phyloP scores from a whole-genome alignment of 139 green algal genomes.

The Closterium sp. region DNA sequence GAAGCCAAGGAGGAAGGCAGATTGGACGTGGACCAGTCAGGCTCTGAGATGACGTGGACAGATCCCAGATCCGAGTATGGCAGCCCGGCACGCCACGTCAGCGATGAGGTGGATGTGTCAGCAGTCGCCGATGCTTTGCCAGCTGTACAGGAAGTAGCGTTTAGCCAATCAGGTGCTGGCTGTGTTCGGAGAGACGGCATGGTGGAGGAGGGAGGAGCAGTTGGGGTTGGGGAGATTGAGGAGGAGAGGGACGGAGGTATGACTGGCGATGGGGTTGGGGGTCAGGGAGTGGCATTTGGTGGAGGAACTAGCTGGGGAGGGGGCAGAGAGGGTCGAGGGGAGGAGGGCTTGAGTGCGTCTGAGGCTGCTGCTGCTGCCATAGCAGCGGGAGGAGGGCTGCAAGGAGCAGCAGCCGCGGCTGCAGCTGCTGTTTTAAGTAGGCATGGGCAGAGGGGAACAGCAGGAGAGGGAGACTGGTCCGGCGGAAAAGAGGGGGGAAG shows the following conservation, averaged over 20 bases:
- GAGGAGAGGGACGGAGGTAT: neutral
- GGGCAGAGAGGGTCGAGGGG: neutral
- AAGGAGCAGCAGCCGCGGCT: neutral
- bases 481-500: neutral
- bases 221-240: neutral
- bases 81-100: neutral
- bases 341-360: neutral
- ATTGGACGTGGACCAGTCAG: too few relatives aligned
- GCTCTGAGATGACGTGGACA: too few relatives aligned
- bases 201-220: too few relatives aligned
- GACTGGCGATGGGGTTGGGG: neutral
- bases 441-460: neutral
- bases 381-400: neutral
- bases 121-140: neutral
- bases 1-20: too few relatives aligned
- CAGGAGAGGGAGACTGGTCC: neutral
- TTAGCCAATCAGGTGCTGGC: neutral
- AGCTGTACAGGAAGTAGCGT: neutral
- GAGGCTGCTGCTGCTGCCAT: neutral
- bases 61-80: too few relatives aligned
- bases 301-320: neutral
- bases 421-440: neutral
- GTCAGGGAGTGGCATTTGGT: neutral
- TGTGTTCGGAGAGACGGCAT: neutral
- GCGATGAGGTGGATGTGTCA: neutral